Conservation (phyloP, 2,329 filamentous ascomycete species). For the Emergomyces orientalis region DNA sequence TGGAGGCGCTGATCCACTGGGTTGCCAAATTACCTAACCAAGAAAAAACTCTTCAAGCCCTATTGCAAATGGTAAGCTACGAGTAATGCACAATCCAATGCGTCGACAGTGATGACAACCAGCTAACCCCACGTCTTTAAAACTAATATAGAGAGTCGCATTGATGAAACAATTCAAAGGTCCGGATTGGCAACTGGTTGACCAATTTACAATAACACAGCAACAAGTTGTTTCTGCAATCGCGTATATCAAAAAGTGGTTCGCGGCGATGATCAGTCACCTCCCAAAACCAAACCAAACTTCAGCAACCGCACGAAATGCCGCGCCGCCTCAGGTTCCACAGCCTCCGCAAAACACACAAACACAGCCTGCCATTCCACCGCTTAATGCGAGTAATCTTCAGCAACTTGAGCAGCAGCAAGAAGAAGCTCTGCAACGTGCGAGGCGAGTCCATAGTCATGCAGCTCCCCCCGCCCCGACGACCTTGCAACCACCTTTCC, state of each 20-base stretch:
- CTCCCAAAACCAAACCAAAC: conserved; percentile 16
- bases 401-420: conserved; percentile 41
- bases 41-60: conserved; percentile 30
- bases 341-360: conserved; percentile 25
- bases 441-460: conserved; percentile 31
- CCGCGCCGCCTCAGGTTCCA: conserved; percentile 7
- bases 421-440: conserved; percentile 34
- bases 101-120: background rate
- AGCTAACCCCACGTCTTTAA: background rate
- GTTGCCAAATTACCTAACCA: conserved; percentile 33
- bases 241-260: conserved; percentile 34
- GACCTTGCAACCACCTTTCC: conserved; percentile 45
- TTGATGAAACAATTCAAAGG: conserved; percentile 39
- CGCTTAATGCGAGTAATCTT: conserved; percentile 39
- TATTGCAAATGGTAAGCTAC: conserved; percentile 32
- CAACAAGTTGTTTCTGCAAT: conserved; percentile 32
- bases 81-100: conserved; percentile 9
- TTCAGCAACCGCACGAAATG: conserved; percentile 4
- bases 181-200: conserved; percentile 34
- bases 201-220: conserved; percentile 37
- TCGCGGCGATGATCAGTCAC: conserved; percentile 31
- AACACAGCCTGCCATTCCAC: conserved; percentile 23
- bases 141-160: conserved; percentile 30
- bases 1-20: conserved; percentile 35
- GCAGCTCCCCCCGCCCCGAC: conserved; percentile 41